A percentile compares a stretch with the other conserved stretches of the same genome.
phyloP scores from a whole-genome alignment of 2,329 filamentous ascomycete species.

The Nectriaceae sp. region DNA sequence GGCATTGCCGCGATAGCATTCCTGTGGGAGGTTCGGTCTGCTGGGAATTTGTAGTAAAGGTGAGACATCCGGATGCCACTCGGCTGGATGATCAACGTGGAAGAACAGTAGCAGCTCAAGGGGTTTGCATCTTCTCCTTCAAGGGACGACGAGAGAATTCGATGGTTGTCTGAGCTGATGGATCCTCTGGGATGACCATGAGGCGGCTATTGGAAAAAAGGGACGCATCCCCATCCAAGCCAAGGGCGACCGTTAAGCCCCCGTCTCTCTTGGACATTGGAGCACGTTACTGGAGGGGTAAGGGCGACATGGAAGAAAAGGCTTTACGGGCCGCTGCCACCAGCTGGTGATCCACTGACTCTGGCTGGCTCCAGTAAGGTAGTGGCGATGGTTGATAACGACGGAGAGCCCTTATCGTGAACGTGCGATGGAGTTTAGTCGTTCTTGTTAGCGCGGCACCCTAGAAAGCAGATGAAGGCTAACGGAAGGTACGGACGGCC shows the following conservation, averaged over 20 bases:
- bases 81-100: constrained; percentile 4
- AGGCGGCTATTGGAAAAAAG: constrained; percentile 3
- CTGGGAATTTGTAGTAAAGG: constrained; percentile 10
- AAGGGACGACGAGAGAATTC: constrained; percentile 7
- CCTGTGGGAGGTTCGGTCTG: constrained; percentile 22
- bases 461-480: constrained; percentile 16
- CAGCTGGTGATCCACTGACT: no score
- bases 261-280: no score
- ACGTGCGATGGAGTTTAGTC: constrained; percentile 4
- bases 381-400: not conserved
- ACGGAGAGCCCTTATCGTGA: constrained; percentile 17
- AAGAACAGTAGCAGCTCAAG: not conserved
- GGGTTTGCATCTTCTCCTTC: not conserved
- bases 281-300: no score
- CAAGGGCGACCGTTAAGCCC: constrained; percentile 1
- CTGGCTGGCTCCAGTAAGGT: no score
- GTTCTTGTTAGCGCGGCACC: constrained; percentile 6
- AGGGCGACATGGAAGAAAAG: no score
- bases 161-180: constrained; percentile 4
- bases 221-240: constrained; percentile 12
- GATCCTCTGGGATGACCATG: constrained; percentile 1
- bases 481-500: constrained; percentile 11
- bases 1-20: constrained; percentile 26
- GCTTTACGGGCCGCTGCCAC: no score
- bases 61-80: constrained; percentile 27